Evolutionary conservation across 164 flowering plant species (phyloP).

Genomic region (Macadamia tetraphylla): DNA sequence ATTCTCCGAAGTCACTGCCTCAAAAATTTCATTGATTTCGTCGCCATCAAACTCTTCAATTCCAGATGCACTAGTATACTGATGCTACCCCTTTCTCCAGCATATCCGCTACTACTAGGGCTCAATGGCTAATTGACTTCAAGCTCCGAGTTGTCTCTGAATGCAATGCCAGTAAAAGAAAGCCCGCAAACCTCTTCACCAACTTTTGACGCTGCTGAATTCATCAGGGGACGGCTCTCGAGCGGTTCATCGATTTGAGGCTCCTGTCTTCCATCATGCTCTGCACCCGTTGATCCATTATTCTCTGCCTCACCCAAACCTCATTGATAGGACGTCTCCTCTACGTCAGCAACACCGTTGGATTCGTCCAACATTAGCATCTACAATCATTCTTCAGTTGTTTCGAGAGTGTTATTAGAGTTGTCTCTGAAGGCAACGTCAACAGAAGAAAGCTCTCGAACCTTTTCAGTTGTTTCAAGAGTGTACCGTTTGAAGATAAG

Average conservation of each 20-base stretch:
- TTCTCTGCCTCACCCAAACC: too few relatives aligned
- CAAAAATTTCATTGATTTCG: conserved; percentile 14
- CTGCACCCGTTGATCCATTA: too few relatives aligned
- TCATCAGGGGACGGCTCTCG: conserved; percentile 24
- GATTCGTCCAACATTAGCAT: too few relatives aligned
- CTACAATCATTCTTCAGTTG: too few relatives aligned
- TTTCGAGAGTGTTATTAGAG: conserved; percentile 4
- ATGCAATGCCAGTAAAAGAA: conserved; percentile 24
- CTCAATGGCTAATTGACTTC: too few relatives aligned
- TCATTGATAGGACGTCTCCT: too few relatives aligned
- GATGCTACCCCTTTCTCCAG: conserved; percentile 77
- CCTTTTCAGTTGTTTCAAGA: conserved; percentile 8
- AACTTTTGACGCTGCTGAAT: too few relatives aligned
- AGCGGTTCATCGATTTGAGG: conserved; percentile 36
- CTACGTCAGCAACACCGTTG: too few relatives aligned
- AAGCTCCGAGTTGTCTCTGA: too few relatives aligned
- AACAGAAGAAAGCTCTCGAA: conserved; percentile 7
- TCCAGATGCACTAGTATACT: conserved; percentile 40
- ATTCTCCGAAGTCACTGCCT: background rate
- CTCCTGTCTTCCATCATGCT: conserved; percentile 10
- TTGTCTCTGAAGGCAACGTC: conserved; percentile 25
- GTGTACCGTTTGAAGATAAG: too few relatives aligned
- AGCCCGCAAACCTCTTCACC: too few relatives aligned
- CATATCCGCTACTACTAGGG: conserved; percentile 67
- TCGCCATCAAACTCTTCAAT: conserved; percentile 36